Percentiles rank a stretch among this genome's conserved stretches.
Conservation (phyloP, 176 grass and related monocot species). For the Eragrostis curvula region DNA sequence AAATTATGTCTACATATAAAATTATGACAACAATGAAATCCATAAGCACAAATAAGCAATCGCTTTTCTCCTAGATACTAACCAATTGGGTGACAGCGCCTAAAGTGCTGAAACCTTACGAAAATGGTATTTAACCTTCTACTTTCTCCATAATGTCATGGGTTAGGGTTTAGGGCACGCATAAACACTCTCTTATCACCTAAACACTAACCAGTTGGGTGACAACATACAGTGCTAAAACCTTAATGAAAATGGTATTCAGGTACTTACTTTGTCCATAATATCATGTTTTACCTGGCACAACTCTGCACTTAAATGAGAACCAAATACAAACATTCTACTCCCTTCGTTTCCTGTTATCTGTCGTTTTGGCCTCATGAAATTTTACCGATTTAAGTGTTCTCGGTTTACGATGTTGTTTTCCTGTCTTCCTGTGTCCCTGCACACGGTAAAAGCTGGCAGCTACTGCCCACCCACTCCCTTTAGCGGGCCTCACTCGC, state of each 20-base stretch:
- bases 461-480: no score
- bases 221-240: slow-evolving; percentile 5
- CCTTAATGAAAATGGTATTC: neutral
- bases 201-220: neutral
- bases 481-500: no score
- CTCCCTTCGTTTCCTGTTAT: no score
- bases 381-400: no score
- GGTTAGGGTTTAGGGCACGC: neutral
- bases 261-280: neutral
- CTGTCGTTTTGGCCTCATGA: no score
- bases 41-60: neutral
- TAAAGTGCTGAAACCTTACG: slow-evolving; percentile 1
- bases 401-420: no score
- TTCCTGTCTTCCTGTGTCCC: no score
- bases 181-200: neutral
- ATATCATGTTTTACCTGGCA: neutral
- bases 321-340: slow-evolving; percentile 9
- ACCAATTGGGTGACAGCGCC: neutral
- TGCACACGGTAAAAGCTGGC: no score
- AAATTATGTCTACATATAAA: neutral
- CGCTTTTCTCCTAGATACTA: neutral
- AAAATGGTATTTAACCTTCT: neutral
- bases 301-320: neutral
- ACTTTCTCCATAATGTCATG: neutral
- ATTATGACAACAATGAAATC: neutral